These are phyloP conservation scores for Penicillium coffeae DNA, from an alignment of 495 filamentous ascomycete genomes.

Conservation along the genomic window DNA sequence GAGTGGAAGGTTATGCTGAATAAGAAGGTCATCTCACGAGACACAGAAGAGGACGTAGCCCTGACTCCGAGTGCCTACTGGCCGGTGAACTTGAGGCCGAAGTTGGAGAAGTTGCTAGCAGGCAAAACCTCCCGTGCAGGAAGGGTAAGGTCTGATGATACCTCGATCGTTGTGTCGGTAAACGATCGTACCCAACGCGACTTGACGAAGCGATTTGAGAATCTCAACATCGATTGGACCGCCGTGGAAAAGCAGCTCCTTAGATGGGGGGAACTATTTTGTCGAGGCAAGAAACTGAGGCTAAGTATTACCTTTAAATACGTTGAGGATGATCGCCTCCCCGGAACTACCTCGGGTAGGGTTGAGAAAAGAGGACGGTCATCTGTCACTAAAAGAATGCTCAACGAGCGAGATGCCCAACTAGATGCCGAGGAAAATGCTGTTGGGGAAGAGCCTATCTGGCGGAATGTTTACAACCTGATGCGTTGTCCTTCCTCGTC, in stretches of 20 bases:
- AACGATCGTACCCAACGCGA: conserved; percentile 21
- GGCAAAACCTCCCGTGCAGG: conserved; percentile 7
- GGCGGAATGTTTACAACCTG: conserved; percentile 24
- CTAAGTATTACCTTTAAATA: conserved; percentile 15
- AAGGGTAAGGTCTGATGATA: conserved; percentile 20
- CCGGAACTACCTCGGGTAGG: conserved; percentile 1
- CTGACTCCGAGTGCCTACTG: conserved; percentile 22
- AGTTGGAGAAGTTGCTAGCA: conserved; percentile 11
- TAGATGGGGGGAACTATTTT: conserved; percentile 5
- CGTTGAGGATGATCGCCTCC: conserved; percentile 4
- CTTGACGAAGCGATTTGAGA: conserved; percentile 18
- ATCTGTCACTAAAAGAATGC: conserved; percentile 16
- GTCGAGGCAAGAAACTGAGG: conserved; percentile 10
- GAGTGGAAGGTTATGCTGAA: conserved; percentile 32
- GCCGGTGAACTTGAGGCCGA: conserved; percentile 9
- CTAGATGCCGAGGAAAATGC: conserved; percentile 23
- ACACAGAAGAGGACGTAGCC: conserved; percentile 27
- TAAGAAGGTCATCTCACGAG: conserved; percentile 18
- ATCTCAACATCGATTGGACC: conserved; percentile 19
- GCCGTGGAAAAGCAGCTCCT: conserved; percentile 19
- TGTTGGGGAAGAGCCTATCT: conserved; percentile 19
- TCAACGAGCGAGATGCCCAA: conserved; percentile 22
- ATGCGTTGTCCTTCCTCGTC: conserved; percentile 25
- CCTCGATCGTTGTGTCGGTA: conserved; percentile 14
- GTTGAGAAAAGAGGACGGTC: conserved; percentile 18